Conservation (phyloP, 2,329 filamentous ascomycete genomes). For the Phialophora chinensis region DNA sequence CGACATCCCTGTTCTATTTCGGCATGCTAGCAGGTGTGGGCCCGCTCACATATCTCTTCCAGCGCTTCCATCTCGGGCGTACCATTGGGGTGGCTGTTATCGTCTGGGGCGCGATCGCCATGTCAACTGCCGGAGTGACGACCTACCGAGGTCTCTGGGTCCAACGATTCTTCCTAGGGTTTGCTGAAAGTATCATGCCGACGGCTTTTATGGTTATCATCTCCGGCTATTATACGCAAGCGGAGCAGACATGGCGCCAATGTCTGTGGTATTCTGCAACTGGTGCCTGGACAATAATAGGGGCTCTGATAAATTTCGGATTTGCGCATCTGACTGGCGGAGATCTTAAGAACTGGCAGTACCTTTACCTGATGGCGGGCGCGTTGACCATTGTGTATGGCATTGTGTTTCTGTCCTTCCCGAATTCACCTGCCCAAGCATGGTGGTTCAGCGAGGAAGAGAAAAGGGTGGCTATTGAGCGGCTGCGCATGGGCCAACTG, state of each 20-base stretch:
- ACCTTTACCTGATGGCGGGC: conserved; percentile 71
- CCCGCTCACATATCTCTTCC: conserved; percentile 72
- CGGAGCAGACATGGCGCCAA: conserved; percentile 10
- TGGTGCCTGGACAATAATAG: conserved; percentile 53
- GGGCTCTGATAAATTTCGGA: conserved; percentile 38
- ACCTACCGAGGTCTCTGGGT: conserved; percentile 67
- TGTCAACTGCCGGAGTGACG: conserved; percentile 71
- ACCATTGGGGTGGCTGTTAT: conserved; percentile 68
- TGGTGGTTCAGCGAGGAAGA: conserved; percentile 72
- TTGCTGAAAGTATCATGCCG: conserved; percentile 68
- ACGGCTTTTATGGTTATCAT: conserved; percentile 70
- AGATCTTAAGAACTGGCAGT: conserved; percentile 65
- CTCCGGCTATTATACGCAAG: conserved; percentile 66
- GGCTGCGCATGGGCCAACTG: conserved; percentile 66
- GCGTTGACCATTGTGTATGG: conserved; percentile 61
- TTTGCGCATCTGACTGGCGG: conserved; percentile 7
- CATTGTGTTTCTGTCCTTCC: conserved; percentile 69
- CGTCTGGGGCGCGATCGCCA: conserved; percentile 68
- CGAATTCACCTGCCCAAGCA: conserved; percentile 69
- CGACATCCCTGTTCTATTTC: conserved; percentile 73
- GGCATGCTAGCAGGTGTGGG: conserved; percentile 76
- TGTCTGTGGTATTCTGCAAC: conserved; percentile 40
- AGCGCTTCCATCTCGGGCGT: conserved; percentile 67
- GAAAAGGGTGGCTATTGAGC: conserved; percentile 67
- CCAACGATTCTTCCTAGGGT: conserved; percentile 67